A percentile compares a stretch with the other conserved stretches of the same genome.
phyloP scores from a whole-genome alignment of 2,329 filamentous ascomycete species.

The Colletotrichum sp. region DNA sequence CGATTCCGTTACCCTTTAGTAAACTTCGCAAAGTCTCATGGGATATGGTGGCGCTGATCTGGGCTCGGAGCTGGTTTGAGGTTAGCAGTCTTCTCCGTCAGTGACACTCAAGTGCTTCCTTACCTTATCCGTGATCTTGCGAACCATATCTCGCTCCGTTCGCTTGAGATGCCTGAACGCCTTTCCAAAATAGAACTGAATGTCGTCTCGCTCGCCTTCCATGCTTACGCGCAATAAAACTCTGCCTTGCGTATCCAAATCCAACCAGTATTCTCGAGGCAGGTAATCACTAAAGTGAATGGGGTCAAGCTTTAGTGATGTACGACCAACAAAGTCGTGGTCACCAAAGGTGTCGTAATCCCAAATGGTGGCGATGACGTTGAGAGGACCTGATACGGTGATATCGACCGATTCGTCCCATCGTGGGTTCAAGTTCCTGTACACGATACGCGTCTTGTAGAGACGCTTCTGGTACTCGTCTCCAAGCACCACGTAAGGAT shows the following conservation, averaged over 20 bases:
- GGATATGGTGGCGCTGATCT: conserved; percentile 90
- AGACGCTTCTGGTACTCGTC: conserved; percentile 98
- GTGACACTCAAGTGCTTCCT: conserved; percentile 21
- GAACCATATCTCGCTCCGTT: conserved; percentile 96
- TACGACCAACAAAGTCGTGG: conserved; percentile 95
- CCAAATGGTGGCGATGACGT: conserved; percentile 97
- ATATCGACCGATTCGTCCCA: conserved; percentile 99
- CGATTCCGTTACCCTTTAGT: conserved; percentile 70
- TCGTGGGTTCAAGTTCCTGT: conserved; percentile 86
- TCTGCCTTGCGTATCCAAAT: conserved; percentile 92
- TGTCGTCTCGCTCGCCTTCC: conserved; percentile 98
- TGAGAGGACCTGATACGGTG: conserved; percentile 87
- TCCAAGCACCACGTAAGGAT: conserved; percentile 95
- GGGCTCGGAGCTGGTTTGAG: conserved; percentile 74
- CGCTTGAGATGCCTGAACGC: conserved; percentile 94
- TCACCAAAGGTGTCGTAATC: conserved; percentile 97
- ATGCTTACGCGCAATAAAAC: conserved; percentile 92
- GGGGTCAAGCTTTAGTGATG: conserved; percentile 98
- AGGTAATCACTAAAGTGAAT: conserved; percentile 95
- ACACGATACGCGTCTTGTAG: conserved; percentile 91
- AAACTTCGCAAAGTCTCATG: conserved; percentile 77
- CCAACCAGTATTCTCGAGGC: conserved; percentile 95
- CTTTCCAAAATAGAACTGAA: conserved; percentile 98
- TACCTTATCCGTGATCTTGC: conserved; percentile 97
- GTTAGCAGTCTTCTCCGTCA: conserved; percentile 19